Base-by-base conservation (phyloP, 768 basidiomycete genomes). In the Hemileccinum impolitum region DNA sequence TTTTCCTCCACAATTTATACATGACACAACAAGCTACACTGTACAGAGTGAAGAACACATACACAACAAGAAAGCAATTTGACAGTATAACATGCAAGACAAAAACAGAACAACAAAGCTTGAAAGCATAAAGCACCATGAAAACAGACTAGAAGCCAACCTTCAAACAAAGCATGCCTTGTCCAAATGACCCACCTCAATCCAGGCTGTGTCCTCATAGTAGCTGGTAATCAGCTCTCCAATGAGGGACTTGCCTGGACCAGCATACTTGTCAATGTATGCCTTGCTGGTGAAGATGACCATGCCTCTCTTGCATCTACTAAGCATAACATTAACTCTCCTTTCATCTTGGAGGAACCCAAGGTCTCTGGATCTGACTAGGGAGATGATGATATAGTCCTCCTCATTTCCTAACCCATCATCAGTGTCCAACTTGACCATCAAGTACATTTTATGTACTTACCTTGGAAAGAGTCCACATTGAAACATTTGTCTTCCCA, bases 301-400 rank as follows among this genome's bases (percentile, higher is more conserved):
- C 88, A 92, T 91, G 26, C 82, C 84, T 43, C 69, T 73, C 63
- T 85, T 85, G 74, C 85, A 90, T 32, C 90, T 79, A 40, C 82
- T 85, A 8, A 92, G 81, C 88, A 93, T 90, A 50, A 93, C 90
- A 82, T 93, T 92, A 45, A 86, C 84, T 15, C 90, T 76, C 25
- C 84, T 76, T 10, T 75, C 55, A 57, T 82, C 82, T 13, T 66
- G 60, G 30, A 93, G 71, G 55, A 93, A 93, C 5, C 90, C 90
- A 40, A 85, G 69, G 4, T 72, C 75, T 30, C 66, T 67, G 0
- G 86, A 76, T 21, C 87, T 75, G 6, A 87, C 87, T 14, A 87
- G 54, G 7, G 88, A 90, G 40, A 90, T 75, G 50, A 90, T 75
- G 39, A 90, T 84, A 26, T 78, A 79, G 47, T 91, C 82, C 45